phyloP scores from a whole-genome alignment of 1,139 yeast genomes.

The Suhomyces kunorum region DNA sequence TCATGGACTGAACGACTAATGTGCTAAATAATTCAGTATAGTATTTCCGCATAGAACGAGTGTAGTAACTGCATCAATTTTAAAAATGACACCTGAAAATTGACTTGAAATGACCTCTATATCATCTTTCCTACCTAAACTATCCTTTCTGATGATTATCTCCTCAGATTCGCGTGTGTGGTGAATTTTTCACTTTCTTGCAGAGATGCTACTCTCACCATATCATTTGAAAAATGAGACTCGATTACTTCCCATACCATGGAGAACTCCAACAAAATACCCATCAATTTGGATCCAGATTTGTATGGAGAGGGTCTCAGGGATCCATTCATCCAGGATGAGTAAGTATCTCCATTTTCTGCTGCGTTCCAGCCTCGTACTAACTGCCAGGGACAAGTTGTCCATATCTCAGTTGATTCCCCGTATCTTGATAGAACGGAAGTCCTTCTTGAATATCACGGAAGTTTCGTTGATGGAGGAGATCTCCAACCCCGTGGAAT shows the following conservation, averaged over 20 bases:
- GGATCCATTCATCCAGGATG: slow-evolving; percentile 44
- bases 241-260: slow-evolving; percentile 2
- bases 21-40: slow-evolving; percentile 1
- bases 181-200: neutral
- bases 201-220: neutral
- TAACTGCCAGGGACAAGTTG: slow-evolving; percentile 35
- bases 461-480: slow-evolving; percentile 57
- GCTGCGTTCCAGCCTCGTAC: slow-evolving; percentile 7
- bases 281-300: slow-evolving; percentile 27
- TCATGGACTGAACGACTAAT: slow-evolving; percentile 37
- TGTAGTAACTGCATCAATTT: neutral
- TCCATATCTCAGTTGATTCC: slow-evolving; percentile 45
- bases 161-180: neutral
- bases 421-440: slow-evolving; percentile 40
- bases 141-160: neutral
- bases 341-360: slow-evolving; percentile 28
- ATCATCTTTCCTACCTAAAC: neutral
- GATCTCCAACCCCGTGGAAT: slow-evolving; percentile 26
- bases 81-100: too few relatives aligned
- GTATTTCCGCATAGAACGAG: neutral
- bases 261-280: slow-evolving; percentile 11
- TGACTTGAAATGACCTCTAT: too few relatives aligned
- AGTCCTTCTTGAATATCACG: slow-evolving; percentile 49
- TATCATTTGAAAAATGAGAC: slow-evolving; percentile 5
- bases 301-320: slow-evolving; percentile 30